Percentiles rank a stretch among this genome's conserved stretches.
phyloP scores from a whole-genome alignment of 257 asterid species.

The Lithospermum erythrorhizon region DNA sequence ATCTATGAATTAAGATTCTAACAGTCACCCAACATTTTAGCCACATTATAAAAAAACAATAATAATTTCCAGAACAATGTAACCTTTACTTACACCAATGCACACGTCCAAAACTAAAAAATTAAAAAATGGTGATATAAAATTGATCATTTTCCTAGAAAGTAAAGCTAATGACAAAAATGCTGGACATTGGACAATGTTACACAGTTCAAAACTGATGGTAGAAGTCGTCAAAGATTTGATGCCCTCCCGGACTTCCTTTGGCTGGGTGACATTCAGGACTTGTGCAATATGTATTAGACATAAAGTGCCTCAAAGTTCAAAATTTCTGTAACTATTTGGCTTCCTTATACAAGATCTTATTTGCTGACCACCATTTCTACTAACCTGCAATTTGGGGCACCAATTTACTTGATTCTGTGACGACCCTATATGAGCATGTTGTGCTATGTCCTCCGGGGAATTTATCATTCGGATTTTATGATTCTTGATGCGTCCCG shows the following conservation, averaged over 20 bases:
- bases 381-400: neutral
- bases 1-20: slow-evolving; percentile 15
- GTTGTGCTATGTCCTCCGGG: neutral
- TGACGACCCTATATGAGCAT: slow-evolving; percentile 2
- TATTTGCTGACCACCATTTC: neutral
- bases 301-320: slow-evolving; percentile 17
- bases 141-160: too few species aligned
- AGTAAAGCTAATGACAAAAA: neutral
- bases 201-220: neutral
- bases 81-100: too few species aligned
- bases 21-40: too few species aligned
- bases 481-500: neutral
- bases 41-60: too few species aligned
- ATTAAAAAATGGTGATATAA: too few species aligned
- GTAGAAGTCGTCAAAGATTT: neutral
- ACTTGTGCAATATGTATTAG: slow-evolving; percentile 7
- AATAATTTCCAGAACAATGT: too few species aligned
- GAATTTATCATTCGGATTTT: neutral
- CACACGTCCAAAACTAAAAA: too few species aligned
- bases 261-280: neutral
- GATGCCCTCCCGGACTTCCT: neutral
- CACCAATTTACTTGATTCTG: slow-evolving; percentile 3
- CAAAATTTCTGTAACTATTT: slow-evolving; percentile 12
- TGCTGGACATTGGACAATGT: slow-evolving; percentile 1
- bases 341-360: slow-evolving; percentile 20